Percentiles rank a stretch among this genome's conserved stretches.
Conservation (phyloP, 2,329 filamentous ascomycete species). For the Penicillium verrucosum region DNA sequence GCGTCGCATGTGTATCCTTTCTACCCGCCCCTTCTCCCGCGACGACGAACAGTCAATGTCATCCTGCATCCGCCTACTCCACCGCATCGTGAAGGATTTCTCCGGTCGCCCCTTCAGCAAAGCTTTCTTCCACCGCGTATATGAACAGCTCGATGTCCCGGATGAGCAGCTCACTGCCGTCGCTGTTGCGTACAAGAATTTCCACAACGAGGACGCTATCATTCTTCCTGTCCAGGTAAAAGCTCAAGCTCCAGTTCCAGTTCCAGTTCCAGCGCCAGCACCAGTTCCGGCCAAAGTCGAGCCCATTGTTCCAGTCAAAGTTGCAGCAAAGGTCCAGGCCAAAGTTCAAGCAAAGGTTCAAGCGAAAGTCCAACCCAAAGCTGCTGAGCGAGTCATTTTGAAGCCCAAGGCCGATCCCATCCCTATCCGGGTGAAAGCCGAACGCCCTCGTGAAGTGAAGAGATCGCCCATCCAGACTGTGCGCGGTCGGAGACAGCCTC, state of each 20-base stretch:
- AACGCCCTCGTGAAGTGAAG: constrained; percentile 2
- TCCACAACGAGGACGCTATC: constrained; percentile 40
- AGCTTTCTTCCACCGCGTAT: constrained; percentile 44
- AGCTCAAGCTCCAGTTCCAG: background rate
- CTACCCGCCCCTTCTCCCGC: constrained; percentile 26
- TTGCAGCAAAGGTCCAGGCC: background rate
- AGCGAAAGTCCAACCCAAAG: background rate
- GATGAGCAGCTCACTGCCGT: constrained; percentile 39
- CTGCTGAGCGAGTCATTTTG: background rate
- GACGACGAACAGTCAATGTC: constrained; percentile 35
- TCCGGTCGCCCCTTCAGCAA: constrained; percentile 43
- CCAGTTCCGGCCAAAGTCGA: background rate
- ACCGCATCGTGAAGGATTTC: constrained; percentile 41
- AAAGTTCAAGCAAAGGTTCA: background rate
- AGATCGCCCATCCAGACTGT: constrained; percentile 22
- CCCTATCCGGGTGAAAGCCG: background rate
- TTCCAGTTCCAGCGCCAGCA: background rate
- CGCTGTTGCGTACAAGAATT: constrained; percentile 33
- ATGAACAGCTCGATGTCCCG: constrained; percentile 41
- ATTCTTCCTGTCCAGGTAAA: constrained; percentile 29
- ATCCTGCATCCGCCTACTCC: constrained; percentile 42
- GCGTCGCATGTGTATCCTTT: constrained; percentile 40
- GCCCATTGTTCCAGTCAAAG: background rate
- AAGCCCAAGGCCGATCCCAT: constrained; percentile 5
- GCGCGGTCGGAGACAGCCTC: constrained; percentile 23